Percentiles rank a stretch among this genome's conserved stretches.
phyloP scores from a whole-genome alignment of 371 early-diverging fungal genomes.

The Choanephora cucurbitarum region DNA sequence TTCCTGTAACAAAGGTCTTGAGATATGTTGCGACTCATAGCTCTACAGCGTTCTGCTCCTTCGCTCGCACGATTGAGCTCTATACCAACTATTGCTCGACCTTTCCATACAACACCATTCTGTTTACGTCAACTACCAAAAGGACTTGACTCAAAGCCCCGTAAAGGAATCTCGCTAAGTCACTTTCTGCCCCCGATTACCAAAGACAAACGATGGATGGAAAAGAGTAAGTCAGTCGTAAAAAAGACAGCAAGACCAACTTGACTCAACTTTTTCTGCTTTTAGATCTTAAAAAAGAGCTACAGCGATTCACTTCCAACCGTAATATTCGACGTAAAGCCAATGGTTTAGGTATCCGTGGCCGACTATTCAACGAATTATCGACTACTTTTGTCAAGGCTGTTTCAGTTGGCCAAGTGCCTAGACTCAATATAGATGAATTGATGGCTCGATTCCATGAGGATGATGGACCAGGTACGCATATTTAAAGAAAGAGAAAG shows the following conservation, averaged over 20 bases:
- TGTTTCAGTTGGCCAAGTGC: constrained; percentile 19
- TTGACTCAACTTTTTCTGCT: not conserved
- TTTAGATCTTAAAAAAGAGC: constrained; percentile 5
- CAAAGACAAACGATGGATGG: constrained; percentile 6
- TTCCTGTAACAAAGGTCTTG: too few species aligned
- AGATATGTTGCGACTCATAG: too few species aligned
- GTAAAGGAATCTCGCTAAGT: too few species aligned
- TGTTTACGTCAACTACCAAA: too few species aligned
- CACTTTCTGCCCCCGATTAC: too few species aligned
- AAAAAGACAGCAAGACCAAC: not conserved
- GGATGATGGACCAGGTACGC: constrained; percentile 17
- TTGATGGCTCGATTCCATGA: constrained; percentile 2
- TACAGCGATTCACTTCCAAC: constrained; percentile 15
- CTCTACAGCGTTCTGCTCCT: too few species aligned
- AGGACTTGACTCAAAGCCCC: too few species aligned
- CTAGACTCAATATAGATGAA: constrained; percentile 13
- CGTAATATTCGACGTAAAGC: constrained; percentile 23
- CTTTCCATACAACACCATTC: too few species aligned
- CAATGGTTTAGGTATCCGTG: constrained; percentile 27
- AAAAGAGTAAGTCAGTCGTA: constrained; percentile 5
- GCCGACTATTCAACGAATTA: constrained; percentile 21
- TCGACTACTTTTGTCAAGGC: constrained; percentile 21
- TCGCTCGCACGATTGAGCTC: too few species aligned
- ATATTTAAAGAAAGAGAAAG: not conserved
- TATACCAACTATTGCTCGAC: too few species aligned